Base-by-base conservation (phyloP, 768 basidiomycete genomes). In the Tephrocybe sp. region DNA sequence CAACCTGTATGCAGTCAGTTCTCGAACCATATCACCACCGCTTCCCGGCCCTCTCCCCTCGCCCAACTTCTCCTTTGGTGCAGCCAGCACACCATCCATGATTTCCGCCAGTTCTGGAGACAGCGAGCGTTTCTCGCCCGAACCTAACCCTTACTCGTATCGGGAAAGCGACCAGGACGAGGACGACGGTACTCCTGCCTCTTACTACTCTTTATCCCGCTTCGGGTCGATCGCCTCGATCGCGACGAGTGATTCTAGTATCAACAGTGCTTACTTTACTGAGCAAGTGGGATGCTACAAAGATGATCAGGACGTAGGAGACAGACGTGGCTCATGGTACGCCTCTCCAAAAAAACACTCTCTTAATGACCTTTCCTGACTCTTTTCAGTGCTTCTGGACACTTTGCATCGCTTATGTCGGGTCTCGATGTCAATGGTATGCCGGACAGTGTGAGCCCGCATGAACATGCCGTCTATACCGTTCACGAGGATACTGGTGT, bases 11-110 rank as follows among this genome's bases (percentile, higher is more conserved):
- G 64, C 77, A 5, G 61, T 79, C 47, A 69, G 75, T 23, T 70
- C 78, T 6, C 76, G 83, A 30, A 58, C 71, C 10, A 57, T 77
- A 27, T 64, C 68, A 9, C 63, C 74, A 38, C 71, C 71, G 49
- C 64, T 80, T 52, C 67, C 81, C 8, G 83, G 83, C 2, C 83
- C 83, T 4, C 69, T 85, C 15, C 83, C 83, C 1, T 72, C 74
- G 4, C 81, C 81, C 33, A 77, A 75, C 47, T 85, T 81, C 69
- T 80, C 80, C 39, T 86, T 86, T 55, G 83, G 83, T 50, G 74
- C 76, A 9, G 78, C 83, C 23, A 78, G 70, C 42, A 75, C 76
- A 2, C 70, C 77, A 0, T 71, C 78, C 2, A 71, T 76, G 55
- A 63, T 71, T 15, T 80, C 81, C 13, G 73, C 77, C 11, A 69